Base-by-base conservation (phyloP, 2,329 filamentous ascomycete species). In the Alternaria longipes region DNA sequence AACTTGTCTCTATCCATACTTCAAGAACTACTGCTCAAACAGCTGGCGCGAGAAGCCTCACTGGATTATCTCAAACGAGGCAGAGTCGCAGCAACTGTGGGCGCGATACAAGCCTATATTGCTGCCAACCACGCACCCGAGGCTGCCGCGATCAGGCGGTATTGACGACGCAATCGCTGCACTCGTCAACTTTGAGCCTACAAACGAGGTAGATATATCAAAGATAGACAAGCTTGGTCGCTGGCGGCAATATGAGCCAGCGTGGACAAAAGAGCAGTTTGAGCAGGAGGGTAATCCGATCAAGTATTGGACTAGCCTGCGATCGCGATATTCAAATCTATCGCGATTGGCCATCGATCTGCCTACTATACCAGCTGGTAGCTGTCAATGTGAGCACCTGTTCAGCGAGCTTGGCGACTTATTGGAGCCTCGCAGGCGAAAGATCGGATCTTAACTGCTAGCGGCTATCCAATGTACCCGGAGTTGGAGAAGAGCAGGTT, bases 341-440 rank as follows among this genome's bases (percentile, higher is more conserved):
- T 51, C 51, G 8, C 44, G 11, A 11, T 12, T 36, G 32, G 32
- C 32, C 4, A 36, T 59, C 44, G 18, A 59, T n/a, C n/a, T 54
- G 12, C 32, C 54, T 3, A 24, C 50, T 54, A 59, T 59, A 8
- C 56, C 26, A n/a, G 56, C 56, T 9, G 34, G 16, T n/a, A 59
- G 50, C 32, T 59, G 9, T 32, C 30, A 9, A 32, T 32, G 30
- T 3, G 30, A 32, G 30, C 30, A 6, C 30, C 30, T 32, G 3
- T 59, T 59, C 18, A 59, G 56, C 20, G 50, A 59, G 51, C 50
- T 59, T 36, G 50, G 51, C 26, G 56, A 59, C 26, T 51, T 59
- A 16, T 18, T 59, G 14, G 56, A 54, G 42, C 50, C 56, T 36
- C 22, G 34, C 30, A 32, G 30, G 30, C 30, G 30, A 6, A 32